Base-by-base conservation (phyloP, 164 flowering plant species). In the Kingdonia uniflora region DNA sequence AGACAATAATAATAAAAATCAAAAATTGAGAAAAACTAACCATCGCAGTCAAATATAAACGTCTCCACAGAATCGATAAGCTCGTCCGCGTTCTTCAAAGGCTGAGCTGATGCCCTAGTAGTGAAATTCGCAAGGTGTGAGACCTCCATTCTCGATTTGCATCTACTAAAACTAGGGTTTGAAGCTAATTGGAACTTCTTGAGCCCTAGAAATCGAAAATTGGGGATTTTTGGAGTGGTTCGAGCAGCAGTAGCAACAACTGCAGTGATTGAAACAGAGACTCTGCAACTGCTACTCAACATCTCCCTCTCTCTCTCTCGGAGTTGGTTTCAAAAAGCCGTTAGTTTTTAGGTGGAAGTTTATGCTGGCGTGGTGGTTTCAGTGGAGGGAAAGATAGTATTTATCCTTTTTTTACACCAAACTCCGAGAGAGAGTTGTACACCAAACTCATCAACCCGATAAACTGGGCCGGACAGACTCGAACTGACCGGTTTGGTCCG, bases 41-140 rank as follows among this genome's bases (percentile, higher is more conserved):
- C 99, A 66, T 94, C 99, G 48, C 99, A 94, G 64, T 94, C 99
- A 47, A 94, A 89, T 68, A 94, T 87, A 65, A 94, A 94, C 6
- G 99, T 89, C 70, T 94, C 81, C 22, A 87, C 99, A n/a, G 99
- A 89, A 51, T 81, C 83, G 25, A 94, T 82, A 50, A 94, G 83
- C 63, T 84, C 80, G 38, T 85, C 84, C 15, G 97, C 82, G 48
- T 89, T 74, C 74, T 65, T 61, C 66, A 88, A 77, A 17, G 79
- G 87, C 74, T 76, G 79, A 6, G 92, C 87, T 8, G 88, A 19
- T 6, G 6, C 49, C n/a, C n/a, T n/a, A n/a, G n/a, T n/a, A n/a
- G n/a, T n/a, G n/a, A n/a, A n/a, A n/a, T n/a, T n/a, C n/a, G n/a
- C n/a, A n/a, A n/a, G n/a, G n/a, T n/a, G n/a, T 29, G 48, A 42